Percentiles rank a stretch among this genome's conserved stretches.
Evolutionary conservation across 768 basidiomycete genomes (phyloP).

Genomic region (Auricularia cornea): DNA sequence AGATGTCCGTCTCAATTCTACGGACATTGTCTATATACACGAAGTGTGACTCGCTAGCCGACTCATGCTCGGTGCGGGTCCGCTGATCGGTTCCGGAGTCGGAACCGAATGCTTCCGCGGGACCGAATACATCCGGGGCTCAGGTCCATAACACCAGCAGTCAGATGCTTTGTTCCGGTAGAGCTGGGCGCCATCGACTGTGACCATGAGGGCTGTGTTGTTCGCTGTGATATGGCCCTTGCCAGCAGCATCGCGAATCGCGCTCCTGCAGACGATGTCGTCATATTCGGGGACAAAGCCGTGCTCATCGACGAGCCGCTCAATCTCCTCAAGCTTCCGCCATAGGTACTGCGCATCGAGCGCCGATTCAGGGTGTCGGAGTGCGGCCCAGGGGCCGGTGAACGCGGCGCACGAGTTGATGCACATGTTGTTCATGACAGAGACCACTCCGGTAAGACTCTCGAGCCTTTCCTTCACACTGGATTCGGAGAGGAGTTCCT

Average conservation of each 20-base stretch:
- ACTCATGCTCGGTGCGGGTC: no score
- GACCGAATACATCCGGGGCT: no score
- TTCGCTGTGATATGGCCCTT: conserved; percentile 13
- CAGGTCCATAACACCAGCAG: no score
- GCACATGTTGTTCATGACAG: conserved; percentile 35
- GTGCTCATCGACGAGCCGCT: conserved; percentile 1
- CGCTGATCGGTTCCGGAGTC: no score
- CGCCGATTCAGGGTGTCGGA: conserved; percentile 15
- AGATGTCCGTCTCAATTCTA: no score
- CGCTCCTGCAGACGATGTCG: conserved; percentile 24
- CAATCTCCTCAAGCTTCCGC: conserved; percentile 3
- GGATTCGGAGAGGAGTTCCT: conserved; percentile 19
- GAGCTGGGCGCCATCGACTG: conserved; percentile 36
- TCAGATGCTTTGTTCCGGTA: conserved; percentile 35
- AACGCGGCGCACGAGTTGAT: conserved; percentile 32
- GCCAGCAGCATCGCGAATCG: conserved; percentile 18
- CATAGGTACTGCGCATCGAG: conserved; percentile 19
- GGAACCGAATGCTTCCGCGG: no score
- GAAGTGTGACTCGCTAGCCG: no score
- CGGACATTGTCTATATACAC: no score
- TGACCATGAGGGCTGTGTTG: conserved; percentile 28
- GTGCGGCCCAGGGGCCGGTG: conserved; percentile 32
- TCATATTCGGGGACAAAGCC: conserved; percentile 10
- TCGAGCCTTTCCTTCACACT: conserved; percentile 20
- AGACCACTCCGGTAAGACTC: conserved; percentile 26